phyloP scores from a whole-genome alignment of 2,329 filamentous ascomycete species.

The Peltaster fructicola region DNA sequence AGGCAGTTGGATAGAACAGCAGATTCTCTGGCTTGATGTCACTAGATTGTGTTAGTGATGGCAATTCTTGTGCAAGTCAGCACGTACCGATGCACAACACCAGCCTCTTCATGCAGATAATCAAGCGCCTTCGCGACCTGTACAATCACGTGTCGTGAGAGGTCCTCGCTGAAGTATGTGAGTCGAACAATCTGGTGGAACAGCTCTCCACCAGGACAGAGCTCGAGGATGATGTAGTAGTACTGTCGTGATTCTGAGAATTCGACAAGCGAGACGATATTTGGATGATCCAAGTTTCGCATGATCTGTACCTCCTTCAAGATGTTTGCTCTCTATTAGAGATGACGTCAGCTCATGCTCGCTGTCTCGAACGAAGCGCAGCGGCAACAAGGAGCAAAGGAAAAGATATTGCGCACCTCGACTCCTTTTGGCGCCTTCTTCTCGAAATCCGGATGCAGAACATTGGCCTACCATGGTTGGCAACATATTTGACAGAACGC shows the following conservation, averaged over 20 bases:
- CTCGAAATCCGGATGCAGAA: slow-evolving; percentile 92
- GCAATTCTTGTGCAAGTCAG: neutral
- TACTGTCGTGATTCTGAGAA: slow-evolving; percentile 89
- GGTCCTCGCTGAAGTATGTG: slow-evolving; percentile 94
- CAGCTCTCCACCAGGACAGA: slow-evolving; percentile 86
- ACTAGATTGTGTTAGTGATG: slow-evolving; percentile 34
- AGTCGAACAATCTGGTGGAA: slow-evolving; percentile 97
- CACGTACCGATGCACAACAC: slow-evolving; percentile 86
- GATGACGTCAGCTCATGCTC: slow-evolving; percentile 24
- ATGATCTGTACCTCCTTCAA: slow-evolving; percentile 98
- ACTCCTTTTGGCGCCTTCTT: slow-evolving; percentile 71
- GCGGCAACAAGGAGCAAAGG: slow-evolving; percentile 5
- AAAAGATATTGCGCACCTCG: slow-evolving; percentile 58
- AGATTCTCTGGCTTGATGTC: slow-evolving; percentile 99
- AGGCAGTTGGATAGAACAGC: slow-evolving; percentile 72
- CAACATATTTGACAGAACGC: too few species aligned
- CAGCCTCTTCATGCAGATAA: slow-evolving; percentile 85
- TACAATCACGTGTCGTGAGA: slow-evolving; percentile 83
- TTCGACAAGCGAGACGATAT: slow-evolving; percentile 83
- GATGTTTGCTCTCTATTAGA: slow-evolving; percentile 72
- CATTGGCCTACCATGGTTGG: slow-evolving; percentile 61
- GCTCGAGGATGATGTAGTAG: slow-evolving; percentile 92
- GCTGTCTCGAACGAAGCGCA: slow-evolving; percentile 6
- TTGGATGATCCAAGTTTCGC: slow-evolving; percentile 89
- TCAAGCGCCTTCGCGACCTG: slow-evolving; percentile 90